Base-by-base conservation (phyloP, 305 asterid genomes). In the Rubia peregrina region DNA sequence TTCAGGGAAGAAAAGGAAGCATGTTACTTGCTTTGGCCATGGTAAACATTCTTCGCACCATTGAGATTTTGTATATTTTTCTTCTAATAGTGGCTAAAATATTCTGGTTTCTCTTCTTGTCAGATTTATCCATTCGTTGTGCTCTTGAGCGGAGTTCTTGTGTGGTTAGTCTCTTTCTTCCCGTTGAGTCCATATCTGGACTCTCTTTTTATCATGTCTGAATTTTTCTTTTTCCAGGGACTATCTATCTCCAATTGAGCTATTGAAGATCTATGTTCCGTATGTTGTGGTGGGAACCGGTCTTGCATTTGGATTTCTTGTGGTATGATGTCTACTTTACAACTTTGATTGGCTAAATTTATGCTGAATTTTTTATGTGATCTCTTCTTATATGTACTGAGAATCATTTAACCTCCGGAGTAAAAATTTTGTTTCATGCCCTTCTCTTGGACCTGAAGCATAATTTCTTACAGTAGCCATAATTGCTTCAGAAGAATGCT, bases 231-330 rank as follows among this genome's bases (percentile, higher is more conserved):
- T 36, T 26, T 81, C 77, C 85, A 92, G 98, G 98, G 84, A 86
- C 79, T 85, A 88, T 79, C 73, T 92, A 73, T 92, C 98, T 77
- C 96, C 96, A 61, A 74, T 80, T 74, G 88, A 87, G 79, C 70
- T 92, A 75, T 83, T 92, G 70, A 77, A 75, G 59, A 85, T 73
- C 53, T 92, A 92, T 73, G 96, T 96, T 1, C 92, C 89, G 78
- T 71, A 85, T 44, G 72, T 90, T 60, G 74, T 92, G 30, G 26
- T 90, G 77, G 95, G 98, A 71, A 85, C 86, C 72, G 98, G 98
- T 56, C 91, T 88, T 78, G 89, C 96, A 46, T 92, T 92, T 44
- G 96, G 96, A 64, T 92, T 92, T 83, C 98, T 92, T 67, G 98
- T 92, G 98, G 98, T 92, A 87, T 73, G 88, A 76, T 76, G 40